Evolutionary conservation across 176 grass and related monocot genomes (phyloP).

Genomic region (Aegilops speltoides): DNA sequence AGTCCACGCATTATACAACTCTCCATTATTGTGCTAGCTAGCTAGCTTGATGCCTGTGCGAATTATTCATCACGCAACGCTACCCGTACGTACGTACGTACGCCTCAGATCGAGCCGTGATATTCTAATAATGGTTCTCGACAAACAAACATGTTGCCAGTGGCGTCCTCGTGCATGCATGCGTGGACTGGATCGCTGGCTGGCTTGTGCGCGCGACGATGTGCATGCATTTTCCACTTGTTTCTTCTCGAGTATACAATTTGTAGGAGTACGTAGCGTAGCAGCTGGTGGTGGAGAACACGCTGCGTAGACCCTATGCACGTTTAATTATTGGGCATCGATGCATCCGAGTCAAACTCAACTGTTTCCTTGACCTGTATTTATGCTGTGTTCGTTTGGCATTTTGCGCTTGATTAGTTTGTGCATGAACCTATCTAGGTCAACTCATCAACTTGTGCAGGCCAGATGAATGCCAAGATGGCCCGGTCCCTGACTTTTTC

Average conservation of each 20-base stretch:
- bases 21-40: constrained; percentile 29
- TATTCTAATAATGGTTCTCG: neutral
- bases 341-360: constrained; percentile 28
- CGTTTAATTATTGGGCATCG: neutral
- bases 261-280: neutral
- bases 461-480: neutral
- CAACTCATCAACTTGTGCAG: constrained; percentile 29
- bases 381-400: neutral
- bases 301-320: neutral
- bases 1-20: constrained; percentile 29
- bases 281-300: constrained; percentile 30
- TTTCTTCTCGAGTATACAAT: neutral
- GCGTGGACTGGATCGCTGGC: constrained; percentile 2
- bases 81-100: neutral
- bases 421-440: neutral
- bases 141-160: neutral
- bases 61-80: neutral
- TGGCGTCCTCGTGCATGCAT: constrained; percentile 35
- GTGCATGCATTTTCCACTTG: constrained; percentile 6
- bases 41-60: neutral
- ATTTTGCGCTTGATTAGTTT: constrained; percentile 3
- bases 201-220: neutral
- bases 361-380: constrained; percentile 35
- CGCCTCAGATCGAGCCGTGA: neutral
- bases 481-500: neutral